Conservation (phyloP, 2,329 filamentous ascomycete species). For the Sarocladium oryzae region DNA sequence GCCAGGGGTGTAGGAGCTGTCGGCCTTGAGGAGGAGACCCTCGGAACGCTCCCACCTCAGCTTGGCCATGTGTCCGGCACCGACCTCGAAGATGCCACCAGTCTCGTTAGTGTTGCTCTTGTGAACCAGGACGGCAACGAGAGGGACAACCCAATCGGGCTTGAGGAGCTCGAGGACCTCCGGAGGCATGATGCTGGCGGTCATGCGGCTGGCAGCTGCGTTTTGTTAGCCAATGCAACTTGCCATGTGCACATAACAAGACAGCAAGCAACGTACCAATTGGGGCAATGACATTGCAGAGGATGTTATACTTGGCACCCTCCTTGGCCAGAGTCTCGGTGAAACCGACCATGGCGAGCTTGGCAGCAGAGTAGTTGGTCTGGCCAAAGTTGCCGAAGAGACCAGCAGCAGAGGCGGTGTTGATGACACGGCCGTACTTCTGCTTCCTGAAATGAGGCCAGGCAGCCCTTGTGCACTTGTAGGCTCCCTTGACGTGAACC, state of each 20-base stretch:
- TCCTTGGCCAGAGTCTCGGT: slow-evolving; percentile 98
- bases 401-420: slow-evolving; percentile 92
- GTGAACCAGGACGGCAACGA: slow-evolving; percentile 85
- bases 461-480: slow-evolving; percentile 90
- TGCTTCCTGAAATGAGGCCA: slow-evolving; percentile 99
- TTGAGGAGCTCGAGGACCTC: slow-evolving; percentile 79
- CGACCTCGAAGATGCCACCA: slow-evolving; percentile 87
- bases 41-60: slow-evolving; percentile 89
- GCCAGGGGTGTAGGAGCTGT: slow-evolving; percentile 79
- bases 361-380: slow-evolving; percentile 94
- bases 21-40: slow-evolving; percentile 83
- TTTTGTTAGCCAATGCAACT: slow-evolving; percentile 14
- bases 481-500: slow-evolving; percentile 88
- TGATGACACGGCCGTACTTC: slow-evolving; percentile 95
- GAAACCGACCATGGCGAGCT: slow-evolving; percentile 91
- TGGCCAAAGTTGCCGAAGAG: slow-evolving; percentile 95
- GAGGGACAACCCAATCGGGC: slow-evolving; percentile 91
- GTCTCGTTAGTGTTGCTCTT: slow-evolving; percentile 76
- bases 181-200: slow-evolving; percentile 90
- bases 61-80: slow-evolving; percentile 88
- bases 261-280: slow-evolving; percentile 44
- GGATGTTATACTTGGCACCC: slow-evolving; percentile 95
- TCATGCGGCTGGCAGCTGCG: slow-evolving; percentile 86
- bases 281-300: slow-evolving; percentile 90
- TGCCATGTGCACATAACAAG: background rate